These are phyloP conservation scores for Phytophthora kernoviae DNA, from an alignment of 352 stramenopile species.

Conservation along the genomic window DNA sequence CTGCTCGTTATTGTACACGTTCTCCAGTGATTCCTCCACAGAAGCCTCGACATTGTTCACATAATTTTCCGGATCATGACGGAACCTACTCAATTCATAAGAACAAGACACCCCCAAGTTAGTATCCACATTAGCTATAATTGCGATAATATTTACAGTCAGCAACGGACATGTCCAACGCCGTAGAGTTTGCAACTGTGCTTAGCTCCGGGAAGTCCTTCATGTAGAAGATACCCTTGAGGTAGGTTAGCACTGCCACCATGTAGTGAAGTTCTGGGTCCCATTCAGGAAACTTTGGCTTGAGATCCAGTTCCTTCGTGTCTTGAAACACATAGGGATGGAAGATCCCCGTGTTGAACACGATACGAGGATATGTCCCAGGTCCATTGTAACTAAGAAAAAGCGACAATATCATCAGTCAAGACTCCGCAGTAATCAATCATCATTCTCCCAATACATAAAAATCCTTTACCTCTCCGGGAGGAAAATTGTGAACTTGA, in stretches of 20 bases:
- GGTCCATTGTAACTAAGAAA: slow-evolving; percentile 92
- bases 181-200: slow-evolving; percentile 81
- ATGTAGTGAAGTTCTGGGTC: slow-evolving; percentile 95
- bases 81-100: slow-evolving; percentile 47
- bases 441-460: neutral
- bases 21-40: slow-evolving; percentile 93
- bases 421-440: slow-evolving; percentile 6
- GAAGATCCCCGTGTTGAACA: slow-evolving; percentile 93
- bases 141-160: neutral
- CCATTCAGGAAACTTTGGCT: slow-evolving; percentile 92
- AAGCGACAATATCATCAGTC: slow-evolving; percentile 12
- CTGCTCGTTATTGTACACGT: slow-evolving; percentile 93
- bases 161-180: slow-evolving; percentile 81
- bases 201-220: slow-evolving; percentile 87
- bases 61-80: slow-evolving; percentile 87
- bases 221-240: slow-evolving; percentile 99
- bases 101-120: neutral
- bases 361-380: slow-evolving; percentile 92
- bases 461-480: slow-evolving; percentile 54
- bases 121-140: slow-evolving; percentile 3
- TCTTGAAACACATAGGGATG: slow-evolving; percentile 92
- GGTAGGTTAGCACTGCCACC: slow-evolving; percentile 94
- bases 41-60: slow-evolving; percentile 90
- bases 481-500: slow-evolving; percentile 95
- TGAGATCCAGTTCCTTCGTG: slow-evolving; percentile 92